Evolutionary conservation across 2,329 filamentous ascomycete species (phyloP), one percentile per base, ranked within the genome.

Genomic region (Westerdykella sp.): DNA sequence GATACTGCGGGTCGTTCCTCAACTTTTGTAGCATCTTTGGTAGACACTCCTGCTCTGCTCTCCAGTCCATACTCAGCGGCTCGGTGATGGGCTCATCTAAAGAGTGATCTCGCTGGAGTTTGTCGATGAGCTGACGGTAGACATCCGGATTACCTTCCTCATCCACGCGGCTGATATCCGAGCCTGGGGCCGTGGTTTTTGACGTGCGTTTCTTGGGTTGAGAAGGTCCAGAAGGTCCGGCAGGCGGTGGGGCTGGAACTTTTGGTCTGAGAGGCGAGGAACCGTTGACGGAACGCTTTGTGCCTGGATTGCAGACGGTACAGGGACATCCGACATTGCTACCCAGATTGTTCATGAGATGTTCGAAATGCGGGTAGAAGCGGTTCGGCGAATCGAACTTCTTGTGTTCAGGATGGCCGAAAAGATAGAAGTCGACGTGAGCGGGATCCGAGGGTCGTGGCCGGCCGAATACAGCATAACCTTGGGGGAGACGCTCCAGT

Each of bases 351-450:
- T 72, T 68, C 72, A 81, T 79, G 18, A 82, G 55, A 56, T 73
- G 70, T 40, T 71, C 63, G 55, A 83, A 81, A 46, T 83, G 80
- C 0, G 73, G 72, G 39, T 71, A 77, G 50, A 80, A 80, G 4
- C 73, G 63, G 15, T 70, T 69, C 0, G 73, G 69, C 0, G 79
- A 82, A 37, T 78, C 71, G 43, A 76, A 82, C 13, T 60, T 64
- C 38, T 65, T 64, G 6, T 71, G 70, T 6, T 62, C 60, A 0
- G 76, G 77, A 55, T 83, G 78, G 0, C 80, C 80, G 43, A 70
- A 81, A 0, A 82, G 62, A 43, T 76, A 80, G 39, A 73, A 71
- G 55, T 81, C 79, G 7, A 71, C 53, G 57, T 77, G 59, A 34
- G 44, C 38, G 43, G 67, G 34, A 0, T 69, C 61, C 2, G 53